Percentiles rank a stretch among this genome's conserved stretches.
Conservation (phyloP, 2,329 filamentous ascomycete genomes). For the Pseudogymnoascus sp. region DNA sequence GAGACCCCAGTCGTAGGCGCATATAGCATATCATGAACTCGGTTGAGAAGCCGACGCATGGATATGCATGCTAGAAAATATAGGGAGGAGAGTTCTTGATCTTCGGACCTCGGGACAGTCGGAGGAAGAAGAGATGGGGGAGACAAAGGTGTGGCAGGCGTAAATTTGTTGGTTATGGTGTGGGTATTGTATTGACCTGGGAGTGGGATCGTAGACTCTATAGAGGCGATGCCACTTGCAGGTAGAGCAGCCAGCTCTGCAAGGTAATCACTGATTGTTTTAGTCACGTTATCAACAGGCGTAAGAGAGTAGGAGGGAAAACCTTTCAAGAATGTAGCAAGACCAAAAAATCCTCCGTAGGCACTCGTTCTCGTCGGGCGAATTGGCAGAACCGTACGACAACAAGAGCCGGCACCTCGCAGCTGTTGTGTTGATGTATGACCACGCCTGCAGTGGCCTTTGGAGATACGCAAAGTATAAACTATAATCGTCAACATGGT, state of each 20-base stretch:
- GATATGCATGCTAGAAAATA: slow-evolving; percentile 49
- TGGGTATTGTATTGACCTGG: slow-evolving; percentile 43
- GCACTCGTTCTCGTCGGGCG: slow-evolving; percentile 38
- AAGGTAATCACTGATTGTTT: slow-evolving; percentile 39
- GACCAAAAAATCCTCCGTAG: slow-evolving; percentile 48
- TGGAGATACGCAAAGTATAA: slow-evolving; percentile 45
- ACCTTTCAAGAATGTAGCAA: slow-evolving; percentile 48
- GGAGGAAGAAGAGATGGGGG: not conserved
- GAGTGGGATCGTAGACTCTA: slow-evolving; percentile 43
- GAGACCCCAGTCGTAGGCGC: slow-evolving; percentile 38
- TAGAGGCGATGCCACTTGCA: slow-evolving; percentile 42
- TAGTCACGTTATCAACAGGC: not conserved
- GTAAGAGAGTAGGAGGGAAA: not conserved
- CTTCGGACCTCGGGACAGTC: slow-evolving; percentile 13
- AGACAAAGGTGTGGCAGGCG: not conserved
- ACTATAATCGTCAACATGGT: slow-evolving; percentile 20
- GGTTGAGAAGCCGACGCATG: slow-evolving; percentile 41
- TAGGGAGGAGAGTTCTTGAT: slow-evolving; percentile 41
- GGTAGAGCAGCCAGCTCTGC: slow-evolving; percentile 45
- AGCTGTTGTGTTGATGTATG: slow-evolving; percentile 42
- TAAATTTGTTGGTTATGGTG: slow-evolving; percentile 24
- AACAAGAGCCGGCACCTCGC: slow-evolving; percentile 44
- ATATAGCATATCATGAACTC: slow-evolving; percentile 43
- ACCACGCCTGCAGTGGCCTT: slow-evolving; percentile 45
- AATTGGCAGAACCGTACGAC: slow-evolving; percentile 35